Evolutionary conservation across 176 grass and related monocot genomes (phyloP).

Genomic region (Alopecurus myosuroides): DNA sequence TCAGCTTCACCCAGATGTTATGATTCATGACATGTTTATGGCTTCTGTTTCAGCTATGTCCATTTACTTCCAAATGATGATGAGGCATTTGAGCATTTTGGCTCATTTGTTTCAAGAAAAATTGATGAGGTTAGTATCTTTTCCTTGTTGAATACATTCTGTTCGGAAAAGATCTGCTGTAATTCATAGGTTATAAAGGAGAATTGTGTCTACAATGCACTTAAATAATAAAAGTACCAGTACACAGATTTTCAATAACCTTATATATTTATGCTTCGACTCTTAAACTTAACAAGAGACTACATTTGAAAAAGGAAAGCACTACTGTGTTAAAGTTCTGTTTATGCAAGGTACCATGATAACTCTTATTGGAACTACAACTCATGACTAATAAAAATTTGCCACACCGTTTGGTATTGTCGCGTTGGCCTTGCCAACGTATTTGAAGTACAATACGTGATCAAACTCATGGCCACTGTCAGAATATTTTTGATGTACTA

Average conservation of each 20-base stretch:
- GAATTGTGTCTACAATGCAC: background rate
- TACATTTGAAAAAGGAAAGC: background rate
- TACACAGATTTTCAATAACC: background rate
- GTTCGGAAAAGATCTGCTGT: background rate
- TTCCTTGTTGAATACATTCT: background rate
- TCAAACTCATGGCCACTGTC: background rate
- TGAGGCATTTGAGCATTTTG: constrained; percentile 90
- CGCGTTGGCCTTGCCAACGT: constrained; percentile 24
- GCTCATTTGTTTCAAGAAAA: constrained; percentile 70
- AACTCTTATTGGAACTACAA: background rate
- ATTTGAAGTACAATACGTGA: constrained; percentile 75
- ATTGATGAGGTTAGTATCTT: constrained; percentile 72
- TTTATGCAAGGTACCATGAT: background rate
- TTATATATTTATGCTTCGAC: background rate
- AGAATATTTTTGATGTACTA: constrained; percentile 91
- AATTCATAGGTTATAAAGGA: background rate
- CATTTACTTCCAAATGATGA: constrained; percentile 97
- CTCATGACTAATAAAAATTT: background rate
- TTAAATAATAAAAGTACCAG: constrained; percentile 8
- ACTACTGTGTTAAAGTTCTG: background rate
- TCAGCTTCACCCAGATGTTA: background rate
- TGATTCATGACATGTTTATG: background rate
- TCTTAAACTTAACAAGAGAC: background rate
- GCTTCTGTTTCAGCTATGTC: constrained; percentile 57
- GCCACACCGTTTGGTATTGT: background rate